Evolutionary conservation across 192 early-diverging fungal genomes (phyloP).

Genomic region (Coemansia sp.): DNA sequence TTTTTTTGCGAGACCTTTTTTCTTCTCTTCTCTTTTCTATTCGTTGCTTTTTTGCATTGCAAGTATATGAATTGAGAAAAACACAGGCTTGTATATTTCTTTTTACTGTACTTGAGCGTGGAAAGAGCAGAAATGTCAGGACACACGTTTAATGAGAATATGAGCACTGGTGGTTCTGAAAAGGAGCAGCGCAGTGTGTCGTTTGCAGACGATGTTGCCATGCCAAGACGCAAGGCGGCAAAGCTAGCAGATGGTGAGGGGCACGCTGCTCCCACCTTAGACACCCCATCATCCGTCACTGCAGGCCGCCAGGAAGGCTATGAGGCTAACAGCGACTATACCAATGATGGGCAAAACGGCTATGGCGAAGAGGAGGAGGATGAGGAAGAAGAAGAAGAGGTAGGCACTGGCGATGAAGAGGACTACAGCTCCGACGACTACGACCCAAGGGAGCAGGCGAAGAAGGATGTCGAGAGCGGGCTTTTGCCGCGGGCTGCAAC

Average conservation of each 20-base stretch:
- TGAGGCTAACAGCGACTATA: background rate
- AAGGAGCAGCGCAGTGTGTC: background rate
- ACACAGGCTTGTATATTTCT: too few relatives aligned
- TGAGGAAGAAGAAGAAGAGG: constrained; percentile 5
- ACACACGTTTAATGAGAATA: background rate
- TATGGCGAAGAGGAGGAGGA: too few relatives aligned
- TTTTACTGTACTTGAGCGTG: too few relatives aligned
- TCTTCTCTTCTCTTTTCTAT: background rate
- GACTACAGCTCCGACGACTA: constrained; percentile 33
- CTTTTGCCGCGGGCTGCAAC: constrained; percentile 35
- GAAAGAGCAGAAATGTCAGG: background rate
- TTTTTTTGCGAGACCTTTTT: too few relatives aligned
- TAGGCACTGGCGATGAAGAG: constrained; percentile 10
- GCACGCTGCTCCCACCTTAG: background rate
- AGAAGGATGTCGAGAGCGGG: constrained; percentile 23
- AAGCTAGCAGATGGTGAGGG: background rate
- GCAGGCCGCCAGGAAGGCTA: background rate
- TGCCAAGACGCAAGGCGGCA: background rate
- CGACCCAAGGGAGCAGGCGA: constrained; percentile 34
- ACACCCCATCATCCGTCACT: background rate
- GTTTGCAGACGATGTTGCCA: background rate
- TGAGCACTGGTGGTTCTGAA: background rate
- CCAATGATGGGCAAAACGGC: too few relatives aligned
- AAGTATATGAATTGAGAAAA: too few relatives aligned
- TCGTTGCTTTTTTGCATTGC: constrained; percentile 1